These are phyloP conservation scores for Tylopilus sp. DNA, from an alignment of 768 basidiomycete genomes.

Conservation along the genomic window DNA sequence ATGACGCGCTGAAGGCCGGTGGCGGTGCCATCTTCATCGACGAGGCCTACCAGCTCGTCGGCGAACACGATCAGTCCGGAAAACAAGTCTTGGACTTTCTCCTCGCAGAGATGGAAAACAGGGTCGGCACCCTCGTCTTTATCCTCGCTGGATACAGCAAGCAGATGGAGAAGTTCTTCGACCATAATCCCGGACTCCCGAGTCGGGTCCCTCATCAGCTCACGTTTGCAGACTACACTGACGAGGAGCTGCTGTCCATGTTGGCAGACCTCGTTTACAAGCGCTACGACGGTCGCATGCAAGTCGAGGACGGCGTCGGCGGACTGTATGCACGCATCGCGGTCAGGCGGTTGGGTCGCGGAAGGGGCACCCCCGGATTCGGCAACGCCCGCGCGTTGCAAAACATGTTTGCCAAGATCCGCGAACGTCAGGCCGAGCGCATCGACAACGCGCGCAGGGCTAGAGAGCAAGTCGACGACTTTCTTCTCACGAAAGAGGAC, in stretches of 20 bases:
- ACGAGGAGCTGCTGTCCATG: constrained; percentile 55
- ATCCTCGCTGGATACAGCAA: constrained; percentile 70
- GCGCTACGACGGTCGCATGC: constrained; percentile 49
- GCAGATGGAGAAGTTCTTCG: constrained; percentile 77
- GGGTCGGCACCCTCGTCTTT: constrained; percentile 61
- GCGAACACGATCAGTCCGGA: constrained; percentile 46
- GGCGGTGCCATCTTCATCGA: constrained; percentile 72
- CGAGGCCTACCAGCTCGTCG: constrained; percentile 69
- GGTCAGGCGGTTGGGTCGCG: constrained; percentile 58
- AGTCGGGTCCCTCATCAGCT: constrained; percentile 66
- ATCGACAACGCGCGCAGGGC: constrained; percentile 39
- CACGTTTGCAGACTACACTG: constrained; percentile 60
- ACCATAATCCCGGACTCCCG: constrained; percentile 66
- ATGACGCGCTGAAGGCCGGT: constrained; percentile 47
- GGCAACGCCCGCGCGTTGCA: constrained; percentile 67
- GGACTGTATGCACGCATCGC: constrained; percentile 58
- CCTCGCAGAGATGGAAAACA: constrained; percentile 74
- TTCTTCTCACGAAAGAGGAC: constrained; percentile 50
- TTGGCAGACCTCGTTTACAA: constrained; percentile 45
- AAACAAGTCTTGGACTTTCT: constrained; percentile 64
- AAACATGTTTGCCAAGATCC: constrained; percentile 46
- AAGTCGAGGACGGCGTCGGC: constrained; percentile 50
- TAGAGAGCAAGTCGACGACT: constrained; percentile 47
- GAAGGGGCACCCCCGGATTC: constrained; percentile 57
- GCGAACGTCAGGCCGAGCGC: constrained; percentile 53